Percentiles rank a stretch among this genome's conserved stretches.
Conservation (phyloP, 163 green algal genomes). For the Prototheca stagnorum region DNA sequence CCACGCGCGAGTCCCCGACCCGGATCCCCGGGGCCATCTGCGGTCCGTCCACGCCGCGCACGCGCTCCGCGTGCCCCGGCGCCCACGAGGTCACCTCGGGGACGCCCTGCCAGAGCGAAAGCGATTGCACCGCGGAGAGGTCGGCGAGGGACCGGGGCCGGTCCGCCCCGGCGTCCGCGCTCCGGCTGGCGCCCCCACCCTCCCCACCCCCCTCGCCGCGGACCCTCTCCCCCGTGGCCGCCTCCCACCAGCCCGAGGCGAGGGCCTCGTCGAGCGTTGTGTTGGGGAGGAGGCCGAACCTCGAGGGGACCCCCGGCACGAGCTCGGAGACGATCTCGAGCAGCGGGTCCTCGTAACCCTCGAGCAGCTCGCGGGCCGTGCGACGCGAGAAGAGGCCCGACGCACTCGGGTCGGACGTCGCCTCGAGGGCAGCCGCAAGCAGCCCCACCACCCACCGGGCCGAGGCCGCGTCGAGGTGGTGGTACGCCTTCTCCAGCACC, state of each 20-base stretch:
- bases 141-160: no score
- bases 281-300: conserved; percentile 18
- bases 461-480: not conserved
- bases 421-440: conserved; percentile 19
- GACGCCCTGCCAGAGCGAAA: conserved; percentile 21
- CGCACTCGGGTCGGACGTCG: conserved; percentile 12
- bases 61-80: conserved; percentile 20
- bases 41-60: conserved; percentile 31
- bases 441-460: conserved; percentile 11
- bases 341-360: conserved; percentile 41
- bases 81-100: conserved; percentile 20
- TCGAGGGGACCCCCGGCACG: conserved; percentile 2
- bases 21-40: conserved; percentile 32
- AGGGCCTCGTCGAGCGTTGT: conserved; percentile 4
- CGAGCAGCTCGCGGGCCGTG: conserved; percentile 36
- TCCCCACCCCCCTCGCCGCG: no score
- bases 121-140: no score
- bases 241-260: not conserved
- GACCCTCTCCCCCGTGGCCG: conserved; percentile 1
- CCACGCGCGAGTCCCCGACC: conserved; percentile 10
- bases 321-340: conserved; percentile 11
- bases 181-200: no score
- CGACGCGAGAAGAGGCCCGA: conserved; percentile 35
- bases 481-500: conserved; percentile 13
- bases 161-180: no score